These are phyloP conservation scores for Pisolithus microcarpus DNA, from an alignment of 768 basidiomycete genomes.

Conservation along the genomic window DNA sequence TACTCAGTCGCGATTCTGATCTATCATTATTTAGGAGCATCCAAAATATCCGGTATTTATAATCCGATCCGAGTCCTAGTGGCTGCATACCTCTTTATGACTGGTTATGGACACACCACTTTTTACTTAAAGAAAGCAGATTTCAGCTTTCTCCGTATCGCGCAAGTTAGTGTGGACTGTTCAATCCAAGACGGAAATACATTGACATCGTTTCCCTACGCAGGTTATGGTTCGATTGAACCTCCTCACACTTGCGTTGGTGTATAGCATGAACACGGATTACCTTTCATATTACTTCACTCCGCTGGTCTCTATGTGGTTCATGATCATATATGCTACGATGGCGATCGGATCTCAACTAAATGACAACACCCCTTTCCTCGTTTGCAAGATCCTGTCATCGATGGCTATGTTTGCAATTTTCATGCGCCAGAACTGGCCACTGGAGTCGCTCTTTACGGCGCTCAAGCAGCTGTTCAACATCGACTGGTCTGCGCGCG, in stretches of 20 bases:
- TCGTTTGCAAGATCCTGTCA: slow-evolving; percentile 61
- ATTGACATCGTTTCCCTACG: not conserved
- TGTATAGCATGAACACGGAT: slow-evolving; percentile 88
- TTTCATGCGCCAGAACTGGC: slow-evolving; percentile 57
- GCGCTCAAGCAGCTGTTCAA: slow-evolving; percentile 57
- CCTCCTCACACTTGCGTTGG: slow-evolving; percentile 70
- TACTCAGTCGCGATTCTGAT: slow-evolving; percentile 75
- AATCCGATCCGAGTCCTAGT: slow-evolving; percentile 86
- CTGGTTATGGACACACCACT: slow-evolving; percentile 83
- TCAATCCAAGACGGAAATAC: not conserved
- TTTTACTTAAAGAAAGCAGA: slow-evolving; percentile 89
- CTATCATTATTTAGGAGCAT: slow-evolving; percentile 89
- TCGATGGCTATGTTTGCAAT: slow-evolving; percentile 59
- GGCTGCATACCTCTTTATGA: slow-evolving; percentile 88
- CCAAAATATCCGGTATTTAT: slow-evolving; percentile 87
- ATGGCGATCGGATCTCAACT: slow-evolving; percentile 62
- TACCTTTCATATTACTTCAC: slow-evolving; percentile 90
- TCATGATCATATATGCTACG: slow-evolving; percentile 76
- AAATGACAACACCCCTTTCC: slow-evolving; percentile 63
- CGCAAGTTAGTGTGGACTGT: slow-evolving; percentile 43
- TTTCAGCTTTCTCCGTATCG: slow-evolving; percentile 71
- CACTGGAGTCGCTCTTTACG: slow-evolving; percentile 58
- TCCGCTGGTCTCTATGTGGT: slow-evolving; percentile 88
- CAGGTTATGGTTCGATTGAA: slow-evolving; percentile 79
- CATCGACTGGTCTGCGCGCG: slow-evolving; percentile 77